Evolutionary conservation across 2,329 filamentous ascomycete genomes (phyloP).

Genomic region (Clarireedia hainanense): DNA sequence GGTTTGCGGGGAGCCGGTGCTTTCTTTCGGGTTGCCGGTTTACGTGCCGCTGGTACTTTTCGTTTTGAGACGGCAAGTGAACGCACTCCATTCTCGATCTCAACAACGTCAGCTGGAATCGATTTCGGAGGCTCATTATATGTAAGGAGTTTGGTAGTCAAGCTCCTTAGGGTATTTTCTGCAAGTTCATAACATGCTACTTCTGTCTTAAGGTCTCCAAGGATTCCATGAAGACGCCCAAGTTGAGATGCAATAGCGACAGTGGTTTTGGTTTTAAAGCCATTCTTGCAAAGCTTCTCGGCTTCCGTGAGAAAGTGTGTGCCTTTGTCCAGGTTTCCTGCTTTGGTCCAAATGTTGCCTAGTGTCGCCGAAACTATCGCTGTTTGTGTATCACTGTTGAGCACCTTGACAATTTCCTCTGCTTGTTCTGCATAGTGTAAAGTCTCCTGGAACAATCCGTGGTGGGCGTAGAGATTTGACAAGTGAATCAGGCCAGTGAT

Average conservation of each 20-base stretch:
- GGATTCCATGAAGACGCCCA: constrained; percentile 43
- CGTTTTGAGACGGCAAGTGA: constrained; percentile 26
- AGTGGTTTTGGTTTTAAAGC: constrained; percentile 37
- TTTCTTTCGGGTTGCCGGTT: constrained; percentile 21
- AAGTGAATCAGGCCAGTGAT: constrained; percentile 66
- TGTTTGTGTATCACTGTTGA: constrained; percentile 33
- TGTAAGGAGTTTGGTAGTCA: constrained; percentile 33
- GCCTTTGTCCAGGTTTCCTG: constrained; percentile 52
- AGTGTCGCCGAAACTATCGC: constrained; percentile 48
- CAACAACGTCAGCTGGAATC: constrained; percentile 14
- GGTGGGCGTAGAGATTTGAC: constrained; percentile 69
- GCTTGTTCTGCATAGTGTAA: constrained; percentile 83
- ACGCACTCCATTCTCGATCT: constrained; percentile 18
- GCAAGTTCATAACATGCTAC: constrained; percentile 40
- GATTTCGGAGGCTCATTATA: constrained; percentile 14
- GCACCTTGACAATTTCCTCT: constrained; percentile 54
- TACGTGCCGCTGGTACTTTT: constrained; percentile 23
- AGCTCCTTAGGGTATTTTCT: constrained; percentile 35
- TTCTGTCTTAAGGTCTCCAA: constrained; percentile 40
- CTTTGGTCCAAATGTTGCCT: constrained; percentile 47
- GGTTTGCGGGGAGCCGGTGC: constrained; percentile 25
- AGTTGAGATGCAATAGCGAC: constrained; percentile 46
- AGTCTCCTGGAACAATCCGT: constrained; percentile 83
- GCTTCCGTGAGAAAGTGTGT: constrained; percentile 46
- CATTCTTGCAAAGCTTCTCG: constrained; percentile 42